phyloP scores from a whole-genome alignment of 2,329 filamentous ascomycete species.

The Aspergillus transmontanensis region DNA sequence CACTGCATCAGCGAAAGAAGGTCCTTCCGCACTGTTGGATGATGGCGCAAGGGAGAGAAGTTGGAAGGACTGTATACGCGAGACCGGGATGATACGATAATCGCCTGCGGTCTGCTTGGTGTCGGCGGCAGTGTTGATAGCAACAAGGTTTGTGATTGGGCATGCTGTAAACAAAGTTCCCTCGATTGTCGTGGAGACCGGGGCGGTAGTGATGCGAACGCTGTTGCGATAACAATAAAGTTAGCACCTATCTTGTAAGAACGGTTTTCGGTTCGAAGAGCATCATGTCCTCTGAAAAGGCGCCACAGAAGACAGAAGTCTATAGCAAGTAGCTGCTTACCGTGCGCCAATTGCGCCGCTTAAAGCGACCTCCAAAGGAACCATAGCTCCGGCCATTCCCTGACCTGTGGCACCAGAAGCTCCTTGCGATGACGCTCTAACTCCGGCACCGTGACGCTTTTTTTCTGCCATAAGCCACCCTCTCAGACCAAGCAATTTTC shows the following conservation, averaged over 20 bases:
- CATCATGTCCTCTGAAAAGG: background rate
- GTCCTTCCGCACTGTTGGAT: constrained; percentile 31
- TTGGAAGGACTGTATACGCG: constrained; percentile 61
- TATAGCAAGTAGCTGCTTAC: constrained; percentile 44
- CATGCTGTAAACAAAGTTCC: constrained; percentile 65
- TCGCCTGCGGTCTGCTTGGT: constrained; percentile 49
- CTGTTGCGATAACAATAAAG: constrained; percentile 37
- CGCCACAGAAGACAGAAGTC: background rate
- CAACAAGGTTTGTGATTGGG: constrained; percentile 62
- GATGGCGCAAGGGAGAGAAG: constrained; percentile 49
- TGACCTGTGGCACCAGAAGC: constrained; percentile 38
- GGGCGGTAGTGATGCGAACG: constrained; percentile 60
- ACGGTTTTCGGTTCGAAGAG: background rate
- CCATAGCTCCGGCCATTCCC: constrained; percentile 47
- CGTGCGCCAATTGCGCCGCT: constrained; percentile 64
- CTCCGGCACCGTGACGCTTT: constrained; percentile 59
- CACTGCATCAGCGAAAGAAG: constrained; percentile 52
- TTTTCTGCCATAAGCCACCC: constrained; percentile 56
- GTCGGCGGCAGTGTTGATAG: constrained; percentile 55
- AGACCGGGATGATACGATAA: constrained; percentile 64
- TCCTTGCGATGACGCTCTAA: constrained; percentile 48
- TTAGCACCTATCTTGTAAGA: constrained; percentile 5
- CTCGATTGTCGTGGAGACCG: constrained; percentile 56
- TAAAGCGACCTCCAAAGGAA: constrained; percentile 56
- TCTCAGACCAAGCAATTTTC: background rate